phyloP scores from a whole-genome alignment of 805 yeast genomes.

The Ogataea parapolymorpha region DNA sequence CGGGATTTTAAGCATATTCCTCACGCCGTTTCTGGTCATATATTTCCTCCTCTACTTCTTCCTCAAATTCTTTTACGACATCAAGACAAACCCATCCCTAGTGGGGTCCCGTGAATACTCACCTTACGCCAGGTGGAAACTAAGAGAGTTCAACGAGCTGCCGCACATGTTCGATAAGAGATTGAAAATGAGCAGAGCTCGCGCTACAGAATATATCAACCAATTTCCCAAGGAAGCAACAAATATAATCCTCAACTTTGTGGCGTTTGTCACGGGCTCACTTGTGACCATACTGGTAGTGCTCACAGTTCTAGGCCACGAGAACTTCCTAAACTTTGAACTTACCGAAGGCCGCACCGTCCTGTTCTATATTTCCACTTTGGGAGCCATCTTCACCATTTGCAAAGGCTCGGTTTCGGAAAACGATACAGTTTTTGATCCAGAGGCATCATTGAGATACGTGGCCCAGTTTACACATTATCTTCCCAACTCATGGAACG shows the following conservation, averaged over 20 bases:
- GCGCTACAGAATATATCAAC: slow-evolving; percentile 79
- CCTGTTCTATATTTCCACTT: slow-evolving; percentile 79
- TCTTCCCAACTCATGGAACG: slow-evolving; percentile 84
- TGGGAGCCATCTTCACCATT: slow-evolving; percentile 87
- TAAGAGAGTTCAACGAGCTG: slow-evolving; percentile 90
- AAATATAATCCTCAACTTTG: slow-evolving; percentile 52
- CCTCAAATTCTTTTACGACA: slow-evolving; percentile 89
- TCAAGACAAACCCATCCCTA: slow-evolving; percentile 80
- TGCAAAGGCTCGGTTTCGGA: slow-evolving; percentile 67
- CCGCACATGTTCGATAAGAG: slow-evolving; percentile 84
- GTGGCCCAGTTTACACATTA: slow-evolving; percentile 90
- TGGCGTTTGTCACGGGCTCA: slow-evolving; percentile 80
- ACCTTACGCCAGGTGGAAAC: slow-evolving; percentile 92
- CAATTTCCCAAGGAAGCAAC: slow-evolving; percentile 86
- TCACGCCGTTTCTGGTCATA: slow-evolving; percentile 82
- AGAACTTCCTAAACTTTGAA: slow-evolving; percentile 85
- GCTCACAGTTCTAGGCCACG: slow-evolving; percentile 79
- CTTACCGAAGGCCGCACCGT: slow-evolving; percentile 77
- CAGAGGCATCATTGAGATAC: slow-evolving; percentile 78
- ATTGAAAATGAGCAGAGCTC: slow-evolving; percentile 68
- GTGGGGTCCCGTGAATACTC: slow-evolving; percentile 85
- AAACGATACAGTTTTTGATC: slow-evolving; percentile 74
- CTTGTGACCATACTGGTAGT: slow-evolving; percentile 84
- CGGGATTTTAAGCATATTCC: slow-evolving; percentile 74
- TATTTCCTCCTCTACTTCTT: slow-evolving; percentile 83